Evolutionary conservation across 1,139 yeast genomes (phyloP), one percentile per base, ranked within the genome.

Genomic region (Debaryomyces subglobosus): DNA sequence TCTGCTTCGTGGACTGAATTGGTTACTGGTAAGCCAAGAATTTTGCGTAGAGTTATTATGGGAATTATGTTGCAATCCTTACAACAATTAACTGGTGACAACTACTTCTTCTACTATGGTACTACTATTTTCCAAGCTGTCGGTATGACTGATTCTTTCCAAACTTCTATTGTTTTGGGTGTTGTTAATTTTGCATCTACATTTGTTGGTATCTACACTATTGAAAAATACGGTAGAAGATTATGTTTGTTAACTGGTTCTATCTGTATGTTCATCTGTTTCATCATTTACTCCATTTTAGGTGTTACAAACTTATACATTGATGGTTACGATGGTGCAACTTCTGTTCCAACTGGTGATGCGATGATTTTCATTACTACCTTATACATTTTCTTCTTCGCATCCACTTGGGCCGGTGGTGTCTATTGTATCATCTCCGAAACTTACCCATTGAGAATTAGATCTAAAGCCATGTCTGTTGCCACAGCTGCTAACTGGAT

Each of bases 361-460:
- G 89, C 86, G 52, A 74, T 81, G 89, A 86, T 89, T 65, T 84
- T 87, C 60, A 80, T 89, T 58, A 83, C 92, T 27, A 86, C 94
- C 67, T 65, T 87, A 52, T 90, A 83, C 72, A 87, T 90, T 54
- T 86, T 86, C 79, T 85, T 82, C 74, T 89, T 89, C 64, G 94
- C 96, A 33, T 79, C 87, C 35, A 84, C 96, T 6, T 89, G 96
- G 96, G 96, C 92, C 53, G 94, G 96, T 60, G 82, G 85, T 62
- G 85, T 85, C 40, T 90, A 84, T 81, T 86, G 86, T 49, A 84
- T 87, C 58, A 81, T 85, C 47, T 85, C 94, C 35, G 96, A 89
- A 69, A 75, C 87, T 39, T 89, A 82, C 68, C 92, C 96, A 47
- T 75, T 87, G 55, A 82, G 92, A 60, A 84, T 88, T 55, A 81